Conservation (phyloP, 106 monocot species). For the Alisma plantagoaquatica region DNA sequence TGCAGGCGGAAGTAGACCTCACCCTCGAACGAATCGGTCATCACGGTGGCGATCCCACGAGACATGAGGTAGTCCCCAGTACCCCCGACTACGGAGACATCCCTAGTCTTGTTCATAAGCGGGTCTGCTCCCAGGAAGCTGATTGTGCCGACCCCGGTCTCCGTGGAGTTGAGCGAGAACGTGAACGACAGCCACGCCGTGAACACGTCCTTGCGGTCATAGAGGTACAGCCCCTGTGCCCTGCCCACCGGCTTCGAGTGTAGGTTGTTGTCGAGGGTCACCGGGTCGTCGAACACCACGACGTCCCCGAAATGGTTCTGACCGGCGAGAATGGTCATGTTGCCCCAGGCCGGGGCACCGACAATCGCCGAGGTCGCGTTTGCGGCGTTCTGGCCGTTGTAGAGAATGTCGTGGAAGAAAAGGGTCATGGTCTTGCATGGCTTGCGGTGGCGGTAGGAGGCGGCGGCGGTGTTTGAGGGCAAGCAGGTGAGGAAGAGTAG, state of each 20-base stretch:
- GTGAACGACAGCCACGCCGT: constrained; percentile 33
- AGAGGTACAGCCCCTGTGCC: constrained; percentile 46
- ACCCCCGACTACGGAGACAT: too few relatives aligned
- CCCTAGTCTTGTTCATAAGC: too few relatives aligned
- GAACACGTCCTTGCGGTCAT: constrained; percentile 38
- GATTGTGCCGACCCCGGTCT: constrained; percentile 31
- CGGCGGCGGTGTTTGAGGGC: background rate
- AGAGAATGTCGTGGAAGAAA: constrained; percentile 18
- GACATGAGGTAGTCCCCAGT: too few relatives aligned
- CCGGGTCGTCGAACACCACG: constrained; percentile 32
- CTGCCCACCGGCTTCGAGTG: constrained; percentile 33
- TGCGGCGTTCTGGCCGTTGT: constrained; percentile 24
- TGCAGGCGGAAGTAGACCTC: too few relatives aligned
- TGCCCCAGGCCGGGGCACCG: constrained; percentile 34
- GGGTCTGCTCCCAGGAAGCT: constrained; percentile 37
- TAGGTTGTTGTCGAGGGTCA: constrained; percentile 42
- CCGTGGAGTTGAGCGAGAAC: constrained; percentile 26
- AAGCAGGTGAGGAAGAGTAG: background rate
- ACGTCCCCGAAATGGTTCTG: constrained; percentile 23
- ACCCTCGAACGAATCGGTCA: too few relatives aligned
- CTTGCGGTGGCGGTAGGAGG: background rate
- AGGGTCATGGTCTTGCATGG: constrained; percentile 8
- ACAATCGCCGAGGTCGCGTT: constrained; percentile 40
- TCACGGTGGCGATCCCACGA: too few relatives aligned
- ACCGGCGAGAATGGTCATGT: constrained; percentile 6